Evolutionary conservation across 129 eudicot genomes (phyloP).

Genomic region (Dittrichia graveolens): DNA sequence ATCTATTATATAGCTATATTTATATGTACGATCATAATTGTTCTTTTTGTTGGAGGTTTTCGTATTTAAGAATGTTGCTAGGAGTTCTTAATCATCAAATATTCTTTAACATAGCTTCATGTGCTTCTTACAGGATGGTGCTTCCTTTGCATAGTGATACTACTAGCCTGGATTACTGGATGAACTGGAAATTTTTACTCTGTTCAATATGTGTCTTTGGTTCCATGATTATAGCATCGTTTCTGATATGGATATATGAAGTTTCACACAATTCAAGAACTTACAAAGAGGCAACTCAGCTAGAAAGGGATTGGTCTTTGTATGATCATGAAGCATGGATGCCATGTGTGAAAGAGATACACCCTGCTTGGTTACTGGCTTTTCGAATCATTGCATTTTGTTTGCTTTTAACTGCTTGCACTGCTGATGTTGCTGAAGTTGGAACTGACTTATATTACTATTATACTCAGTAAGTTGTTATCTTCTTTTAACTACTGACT

Average conservation of each 20-base stretch:
- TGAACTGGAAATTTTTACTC: conserved; percentile 77
- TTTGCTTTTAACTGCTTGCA: conserved; percentile 50
- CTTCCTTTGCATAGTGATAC: conserved; percentile 46
- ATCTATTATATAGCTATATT: conserved; percentile 8
- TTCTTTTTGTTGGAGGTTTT: background rate
- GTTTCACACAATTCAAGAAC: conserved; percentile 35
- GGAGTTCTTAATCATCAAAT: conserved; percentile 14
- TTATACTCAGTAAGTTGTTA: conserved; percentile 81
- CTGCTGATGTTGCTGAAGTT: conserved; percentile 50
- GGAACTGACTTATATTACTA: conserved; percentile 65
- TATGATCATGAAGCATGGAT: conserved; percentile 73
- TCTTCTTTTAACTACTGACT: background rate
- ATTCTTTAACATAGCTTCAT: conserved; percentile 17
- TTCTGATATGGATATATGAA: conserved; percentile 65
- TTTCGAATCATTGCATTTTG: conserved; percentile 72
- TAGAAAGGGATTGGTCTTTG: conserved; percentile 41
- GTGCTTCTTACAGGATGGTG: conserved; percentile 56
- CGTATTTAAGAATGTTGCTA: background rate
- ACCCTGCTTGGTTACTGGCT: conserved; percentile 62
- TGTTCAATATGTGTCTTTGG: conserved; percentile 64
- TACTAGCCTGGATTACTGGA: conserved; percentile 77
- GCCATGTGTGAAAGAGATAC: conserved; percentile 76
- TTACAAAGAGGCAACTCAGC: conserved; percentile 39
- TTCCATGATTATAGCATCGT: conserved; percentile 47
- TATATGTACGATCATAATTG: background rate